Evolutionary conservation across 345 rosid species (phyloP), one percentile per base, ranked within the genome.

Genomic region (Melaleuca alternifolia): DNA sequence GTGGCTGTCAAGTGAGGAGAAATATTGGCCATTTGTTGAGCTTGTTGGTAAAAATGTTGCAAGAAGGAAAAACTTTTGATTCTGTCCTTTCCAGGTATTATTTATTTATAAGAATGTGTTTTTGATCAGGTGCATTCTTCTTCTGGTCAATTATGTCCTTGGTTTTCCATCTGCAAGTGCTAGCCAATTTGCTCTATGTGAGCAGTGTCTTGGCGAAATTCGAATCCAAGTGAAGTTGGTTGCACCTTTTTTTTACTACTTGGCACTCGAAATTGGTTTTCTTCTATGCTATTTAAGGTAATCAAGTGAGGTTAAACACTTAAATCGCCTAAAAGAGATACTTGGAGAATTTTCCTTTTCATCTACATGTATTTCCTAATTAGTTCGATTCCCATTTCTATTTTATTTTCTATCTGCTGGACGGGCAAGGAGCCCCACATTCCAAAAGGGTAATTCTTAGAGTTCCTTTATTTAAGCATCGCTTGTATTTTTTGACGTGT

Each of bases 1-100:
- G 59, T 86, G 94, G 96, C 84, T 87, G 91, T 89, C 91, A 84
- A 50, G 90, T 92, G 88, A 89, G 86, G 83, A 82, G 92, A 87
- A 89, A 92, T 87, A 93, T 95, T 65, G 87, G 90, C 88, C 92
- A 88, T 54, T 89, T 97, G 89, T 83, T 96, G 86, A 89, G 83
- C 48, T 24, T 91, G 88, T 90, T 97, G 91, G 89, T 87, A 57
- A 93, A 92, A 89, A 93, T 95, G 92, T 89, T 96, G 86, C 93
- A 84, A 87, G 91, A 56, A 85, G 92, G 90, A 88, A 93, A 91
- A 54, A 46, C 87, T 84, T 61, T 51, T 48, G 90, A 85, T 87
- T 89, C 85, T 90, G 89, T 87, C 84, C 86, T 88, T 83, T 89
- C 89, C 85, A 87, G 96, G 99, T 97, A 91, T 61, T 89, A 50